These are phyloP conservation scores for Cyclotella cryptica DNA, from an alignment of 108 stramenopile genomes.

Conservation along the genomic window DNA sequence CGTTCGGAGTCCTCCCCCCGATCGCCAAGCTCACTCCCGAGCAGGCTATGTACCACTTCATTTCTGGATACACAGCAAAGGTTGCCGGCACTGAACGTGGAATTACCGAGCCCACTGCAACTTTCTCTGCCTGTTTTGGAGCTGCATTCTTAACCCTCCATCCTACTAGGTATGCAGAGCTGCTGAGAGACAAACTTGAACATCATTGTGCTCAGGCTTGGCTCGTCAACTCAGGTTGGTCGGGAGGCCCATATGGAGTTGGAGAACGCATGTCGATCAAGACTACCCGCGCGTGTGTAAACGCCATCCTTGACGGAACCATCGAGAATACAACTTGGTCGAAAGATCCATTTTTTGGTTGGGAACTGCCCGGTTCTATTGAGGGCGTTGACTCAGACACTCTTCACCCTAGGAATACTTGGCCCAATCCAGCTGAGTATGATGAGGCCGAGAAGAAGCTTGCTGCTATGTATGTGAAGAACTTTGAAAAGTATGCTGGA, in stretches of 20 bases:
- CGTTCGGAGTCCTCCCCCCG: slow-evolving; percentile 97
- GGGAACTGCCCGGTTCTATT: slow-evolving; percentile 88
- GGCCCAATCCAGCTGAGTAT: slow-evolving; percentile 88
- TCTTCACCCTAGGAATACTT: slow-evolving; percentile 90
- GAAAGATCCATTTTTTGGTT: slow-evolving; percentile 90
- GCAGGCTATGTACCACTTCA: slow-evolving; percentile 98
- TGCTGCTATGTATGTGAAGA: slow-evolving; percentile 92
- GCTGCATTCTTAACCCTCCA: slow-evolving; percentile 98
- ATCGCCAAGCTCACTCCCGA: slow-evolving; percentile 92
- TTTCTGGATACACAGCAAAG: slow-evolving; percentile 98
- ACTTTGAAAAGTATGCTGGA: slow-evolving; percentile 93
- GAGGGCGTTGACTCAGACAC: slow-evolving; percentile 82
- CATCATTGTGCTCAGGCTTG: slow-evolving; percentile 89
- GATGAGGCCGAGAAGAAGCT: slow-evolving; percentile 89
- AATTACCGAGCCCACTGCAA: slow-evolving; percentile 92
- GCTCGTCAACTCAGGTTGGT: slow-evolving; percentile 98
- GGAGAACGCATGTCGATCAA: slow-evolving; percentile 97
- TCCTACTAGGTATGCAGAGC: slow-evolving; percentile 95
- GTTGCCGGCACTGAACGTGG: slow-evolving; percentile 99
- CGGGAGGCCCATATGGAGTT: slow-evolving; percentile 94
- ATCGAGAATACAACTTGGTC: slow-evolving; percentile 81
- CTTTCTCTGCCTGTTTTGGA: slow-evolving; percentile 96
- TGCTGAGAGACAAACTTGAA: slow-evolving; percentile 92
- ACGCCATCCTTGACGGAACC: slow-evolving; percentile 95
- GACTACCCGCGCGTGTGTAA: slow-evolving; percentile 93